These are phyloP conservation scores for Dioscorea zingiberensis DNA, from an alignment of 106 monocot genomes.

Conservation along the genomic window DNA sequence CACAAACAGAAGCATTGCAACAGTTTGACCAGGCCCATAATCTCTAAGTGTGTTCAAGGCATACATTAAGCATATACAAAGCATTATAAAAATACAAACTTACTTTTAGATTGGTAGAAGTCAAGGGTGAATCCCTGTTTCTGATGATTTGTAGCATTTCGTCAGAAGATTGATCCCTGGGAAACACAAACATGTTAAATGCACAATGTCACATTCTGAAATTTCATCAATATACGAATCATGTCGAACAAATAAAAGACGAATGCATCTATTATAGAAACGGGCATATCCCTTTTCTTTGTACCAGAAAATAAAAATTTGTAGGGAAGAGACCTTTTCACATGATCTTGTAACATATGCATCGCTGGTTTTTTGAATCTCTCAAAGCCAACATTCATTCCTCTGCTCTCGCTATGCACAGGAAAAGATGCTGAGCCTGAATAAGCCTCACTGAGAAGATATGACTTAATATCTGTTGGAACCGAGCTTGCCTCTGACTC, in stretches of 20 bases:
- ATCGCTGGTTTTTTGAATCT: slow-evolving; percentile 30
- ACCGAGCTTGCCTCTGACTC: slow-evolving; percentile 98
- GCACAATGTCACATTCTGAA: neutral
- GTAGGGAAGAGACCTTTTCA: slow-evolving; percentile 32
- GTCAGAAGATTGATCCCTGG: slow-evolving; percentile 40
- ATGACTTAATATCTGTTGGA: slow-evolving; percentile 44
- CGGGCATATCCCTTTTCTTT: neutral
- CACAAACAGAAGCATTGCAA: neutral
- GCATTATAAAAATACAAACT: slow-evolving; percentile 1
- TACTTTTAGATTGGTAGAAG: slow-evolving; percentile 54
- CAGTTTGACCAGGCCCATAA: no score
- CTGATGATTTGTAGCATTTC: slow-evolving; percentile 42
- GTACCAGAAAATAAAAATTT: neutral
- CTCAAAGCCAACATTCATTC: slow-evolving; percentile 7
- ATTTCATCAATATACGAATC: neutral
- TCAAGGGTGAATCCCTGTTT: slow-evolving; percentile 44
- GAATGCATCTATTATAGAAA: neutral
- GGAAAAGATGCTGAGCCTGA: slow-evolving; percentile 36
- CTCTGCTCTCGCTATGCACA: slow-evolving; percentile 31
- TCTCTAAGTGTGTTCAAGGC: no score
- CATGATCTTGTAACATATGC: slow-evolving; percentile 24
- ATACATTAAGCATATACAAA: neutral
- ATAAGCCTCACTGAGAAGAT: slow-evolving; percentile 19
- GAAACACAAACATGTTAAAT: neutral
- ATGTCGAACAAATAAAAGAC: slow-evolving; percentile 1